Base-by-base conservation (phyloP, 805 yeast species). In the Lipomyces yamadae region DNA sequence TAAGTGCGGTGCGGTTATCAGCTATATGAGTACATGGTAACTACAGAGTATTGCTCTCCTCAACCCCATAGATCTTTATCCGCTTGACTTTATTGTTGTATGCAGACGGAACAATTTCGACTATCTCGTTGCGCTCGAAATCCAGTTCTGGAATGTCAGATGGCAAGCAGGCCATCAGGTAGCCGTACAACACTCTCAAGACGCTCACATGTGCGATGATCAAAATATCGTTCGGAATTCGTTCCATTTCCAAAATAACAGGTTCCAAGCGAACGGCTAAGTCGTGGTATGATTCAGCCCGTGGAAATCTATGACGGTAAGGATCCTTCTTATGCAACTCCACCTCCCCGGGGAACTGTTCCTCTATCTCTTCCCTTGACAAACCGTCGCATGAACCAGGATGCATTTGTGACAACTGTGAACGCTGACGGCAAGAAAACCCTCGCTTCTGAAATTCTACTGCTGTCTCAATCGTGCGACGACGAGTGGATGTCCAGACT, bases 271-370 rank as follows among this genome's bases (percentile, higher is more conserved):
- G 87, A 48, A 95, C 89, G 0, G 99, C 98, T 65, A 95, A 83
- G 78, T 95, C 99, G 78, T 95, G 99, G 76, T 92, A 95, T 60
- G 96, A 90, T 79, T 95, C 99, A 0, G 96, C 92, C 60, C 98
- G 83, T 2, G 97, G 91, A 76, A 85, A 95, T 67, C 99, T 82
- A 76, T 89, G 94, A 78, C 95, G 98, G 75, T 95, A 95, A 1
- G 97, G 97, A 76, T 94, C 98, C 67, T 81, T 78, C 65, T 78
- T 64, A 75, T 86, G 90, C 72, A 84, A 87, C 68, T 81, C 83
- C 75, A 83, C 90, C 71, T 93, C 97, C 1, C 81, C 83, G 0
- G 96, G 95, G 75, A 81, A 91, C 69, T 81, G 80, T 50, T 76
- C 75, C 71, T 82, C 77, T 64, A 94, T 83, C 76, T 90, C 88